Percentiles rank a stretch among this genome's conserved stretches.
Conservation (phyloP, 2,329 filamentous ascomycete species). For the Endoconidiophora polonica region DNA sequence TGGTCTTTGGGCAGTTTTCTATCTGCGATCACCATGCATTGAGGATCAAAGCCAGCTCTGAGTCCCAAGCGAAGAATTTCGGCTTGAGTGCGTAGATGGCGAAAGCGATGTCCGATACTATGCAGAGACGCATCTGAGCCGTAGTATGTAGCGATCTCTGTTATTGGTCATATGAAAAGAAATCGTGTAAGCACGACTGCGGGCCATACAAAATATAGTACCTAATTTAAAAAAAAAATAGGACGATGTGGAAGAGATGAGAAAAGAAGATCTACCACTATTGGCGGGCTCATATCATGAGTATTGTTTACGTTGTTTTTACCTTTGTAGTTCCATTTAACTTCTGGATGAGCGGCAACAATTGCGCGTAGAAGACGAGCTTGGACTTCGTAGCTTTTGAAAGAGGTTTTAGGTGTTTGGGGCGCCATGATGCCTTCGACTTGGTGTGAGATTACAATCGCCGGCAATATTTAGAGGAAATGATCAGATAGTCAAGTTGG, state of each 20-base stretch:
- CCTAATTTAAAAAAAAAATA: no score
- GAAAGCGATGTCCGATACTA: constrained; percentile 35
- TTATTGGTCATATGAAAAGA: not conserved
- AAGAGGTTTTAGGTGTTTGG: constrained; percentile 30
- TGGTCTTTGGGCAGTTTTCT: constrained; percentile 22
- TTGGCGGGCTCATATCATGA: no score
- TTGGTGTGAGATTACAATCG: no score
- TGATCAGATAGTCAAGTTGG: no score
- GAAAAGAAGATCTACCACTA: not conserved
- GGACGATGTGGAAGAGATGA: no score
- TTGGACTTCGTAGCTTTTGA: constrained; percentile 42
- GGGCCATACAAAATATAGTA: no score
- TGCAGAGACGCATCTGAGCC: constrained; percentile 32
- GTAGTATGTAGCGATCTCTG: constrained; percentile 32
- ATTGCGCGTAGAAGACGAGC: constrained; percentile 44
- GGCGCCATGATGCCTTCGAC: constrained; percentile 25
- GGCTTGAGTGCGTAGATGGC: constrained; percentile 28
- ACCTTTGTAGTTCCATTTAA: constrained; percentile 47
- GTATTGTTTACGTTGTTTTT: constrained; percentile 18
- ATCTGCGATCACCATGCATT: constrained; percentile 23
- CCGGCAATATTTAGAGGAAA: no score
- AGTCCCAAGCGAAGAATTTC: constrained; percentile 23
- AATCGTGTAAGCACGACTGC: not conserved
- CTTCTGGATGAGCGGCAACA: constrained; percentile 35
- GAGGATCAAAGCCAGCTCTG: constrained; percentile 24